Evolutionary conservation across 192 early-diverging fungal genomes (phyloP).

Genomic region (Entophlyctis luteolus): DNA sequence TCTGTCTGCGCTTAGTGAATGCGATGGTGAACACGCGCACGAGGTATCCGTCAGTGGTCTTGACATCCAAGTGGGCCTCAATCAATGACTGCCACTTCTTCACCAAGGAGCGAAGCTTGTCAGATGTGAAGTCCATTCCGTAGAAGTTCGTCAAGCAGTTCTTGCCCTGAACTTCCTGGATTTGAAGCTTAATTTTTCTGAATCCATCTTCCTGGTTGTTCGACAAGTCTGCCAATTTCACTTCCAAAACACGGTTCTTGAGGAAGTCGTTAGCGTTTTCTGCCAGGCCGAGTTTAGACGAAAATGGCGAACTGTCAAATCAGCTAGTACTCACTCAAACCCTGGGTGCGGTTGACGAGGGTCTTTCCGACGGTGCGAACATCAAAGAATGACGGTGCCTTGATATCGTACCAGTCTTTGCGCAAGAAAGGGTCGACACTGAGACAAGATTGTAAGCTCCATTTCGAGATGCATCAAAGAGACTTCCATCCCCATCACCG

Average conservation of each 20-base stretch:
- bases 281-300: too few species aligned
- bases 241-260: constrained; percentile 94
- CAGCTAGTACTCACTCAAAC: constrained; percentile 74
- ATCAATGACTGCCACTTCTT: constrained; percentile 98
- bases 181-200: constrained; percentile 96
- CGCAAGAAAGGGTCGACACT: constrained; percentile 99
- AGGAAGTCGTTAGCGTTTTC: constrained; percentile 92
- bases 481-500: constrained; percentile 2
- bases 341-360: constrained; percentile 99
- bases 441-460: constrained; percentile 11
- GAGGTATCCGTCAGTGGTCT: constrained; percentile 99
- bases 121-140: constrained; percentile 99
- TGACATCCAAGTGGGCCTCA: constrained; percentile 97
- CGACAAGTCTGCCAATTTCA: constrained; percentile 94
- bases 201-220: constrained; percentile 83
- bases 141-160: constrained; percentile 99
- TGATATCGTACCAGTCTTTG: constrained; percentile 99
- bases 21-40: constrained; percentile 95
- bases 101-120: constrained; percentile 99
- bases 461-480: background rate
- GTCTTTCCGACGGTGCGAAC: constrained; percentile 96
- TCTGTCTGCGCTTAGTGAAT: constrained; percentile 89
- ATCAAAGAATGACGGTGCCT: constrained; percentile 95
- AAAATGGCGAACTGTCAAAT: constrained; percentile 20
- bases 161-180: constrained; percentile 96